These are phyloP conservation scores for Starmerella sp. DNA, from an alignment of 805 yeast genomes.

Conservation along the genomic window DNA sequence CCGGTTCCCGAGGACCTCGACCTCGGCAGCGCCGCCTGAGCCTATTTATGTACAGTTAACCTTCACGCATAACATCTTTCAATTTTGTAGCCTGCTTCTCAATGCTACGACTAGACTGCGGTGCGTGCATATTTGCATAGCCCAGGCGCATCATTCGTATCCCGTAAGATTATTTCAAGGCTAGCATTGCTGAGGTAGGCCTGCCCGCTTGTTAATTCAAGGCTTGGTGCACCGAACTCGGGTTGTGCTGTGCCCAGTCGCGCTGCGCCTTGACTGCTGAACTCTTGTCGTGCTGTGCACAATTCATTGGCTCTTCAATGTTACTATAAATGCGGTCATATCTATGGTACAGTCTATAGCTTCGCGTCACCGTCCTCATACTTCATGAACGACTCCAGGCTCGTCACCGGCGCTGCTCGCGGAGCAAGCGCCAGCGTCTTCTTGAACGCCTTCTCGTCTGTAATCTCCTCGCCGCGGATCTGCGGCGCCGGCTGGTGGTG, in stretches of 20 bases:
- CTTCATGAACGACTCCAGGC: neutral
- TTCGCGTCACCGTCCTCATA: constrained; percentile 14
- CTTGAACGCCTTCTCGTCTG: constrained; percentile 7
- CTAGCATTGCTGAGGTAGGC: no score
- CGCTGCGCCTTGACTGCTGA: no score
- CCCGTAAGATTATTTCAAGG: no score
- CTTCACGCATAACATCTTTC: neutral
- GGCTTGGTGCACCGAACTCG: no score
- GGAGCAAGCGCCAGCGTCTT: constrained; percentile 6
- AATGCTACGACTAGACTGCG: no score
- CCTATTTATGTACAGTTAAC: neutral
- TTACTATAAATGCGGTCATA: neutral
- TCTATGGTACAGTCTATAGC: constrained; percentile 2
- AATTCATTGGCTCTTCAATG: neutral
- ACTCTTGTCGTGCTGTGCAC: no score
- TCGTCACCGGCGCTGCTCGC: constrained; percentile 9
- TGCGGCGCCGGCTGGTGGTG: neutral
- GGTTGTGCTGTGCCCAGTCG: no score
- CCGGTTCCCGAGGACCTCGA: constrained; percentile 22
- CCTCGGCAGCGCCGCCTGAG: constrained; percentile 9
- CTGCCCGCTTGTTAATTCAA: no score
- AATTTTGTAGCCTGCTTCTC: no score
- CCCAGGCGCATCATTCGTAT: no score
- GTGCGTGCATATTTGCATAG: no score
- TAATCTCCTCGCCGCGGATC: constrained; percentile 7